Evolutionary conservation across 345 rosid genomes (phyloP).

Genomic region (Rhodamnia argentea): DNA sequence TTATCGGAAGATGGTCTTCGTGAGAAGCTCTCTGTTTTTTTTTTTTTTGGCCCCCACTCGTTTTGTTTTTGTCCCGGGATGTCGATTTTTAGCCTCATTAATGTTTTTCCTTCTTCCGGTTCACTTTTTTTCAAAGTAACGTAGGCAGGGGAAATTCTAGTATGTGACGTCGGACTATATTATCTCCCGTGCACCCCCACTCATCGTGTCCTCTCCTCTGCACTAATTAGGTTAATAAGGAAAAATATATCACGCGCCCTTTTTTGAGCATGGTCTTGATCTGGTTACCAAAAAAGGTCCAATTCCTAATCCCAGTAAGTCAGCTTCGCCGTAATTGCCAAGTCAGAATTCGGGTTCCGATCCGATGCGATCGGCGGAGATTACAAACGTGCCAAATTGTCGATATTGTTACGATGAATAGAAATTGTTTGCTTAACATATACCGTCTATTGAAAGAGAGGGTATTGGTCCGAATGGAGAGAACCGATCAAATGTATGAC

Average conservation of each 20-base stretch:
- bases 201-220: background rate
- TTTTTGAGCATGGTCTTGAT: background rate
- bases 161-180: background rate
- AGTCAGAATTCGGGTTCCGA: background rate
- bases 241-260: background rate
- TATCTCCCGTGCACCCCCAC: background rate
- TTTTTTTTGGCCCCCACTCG: background rate
- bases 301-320: background rate
- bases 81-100: background rate
- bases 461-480: too few relatives aligned
- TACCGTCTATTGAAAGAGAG: too few relatives aligned
- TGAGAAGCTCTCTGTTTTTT: background rate
- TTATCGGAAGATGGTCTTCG: background rate
- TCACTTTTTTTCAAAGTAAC: background rate
- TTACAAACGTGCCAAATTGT: too few relatives aligned
- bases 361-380: background rate
- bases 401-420: too few relatives aligned
- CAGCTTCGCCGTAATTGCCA: accelerated
- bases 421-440: too few relatives aligned
- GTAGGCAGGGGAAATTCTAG: background rate
- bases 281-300: background rate
- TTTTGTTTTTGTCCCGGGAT: background rate
- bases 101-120: background rate
- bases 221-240: background rate
- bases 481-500: too few relatives aligned